These are phyloP conservation scores for Monosporascus cannonballus DNA, from an alignment of 2,329 filamentous ascomycete genomes.

Conservation along the genomic window DNA sequence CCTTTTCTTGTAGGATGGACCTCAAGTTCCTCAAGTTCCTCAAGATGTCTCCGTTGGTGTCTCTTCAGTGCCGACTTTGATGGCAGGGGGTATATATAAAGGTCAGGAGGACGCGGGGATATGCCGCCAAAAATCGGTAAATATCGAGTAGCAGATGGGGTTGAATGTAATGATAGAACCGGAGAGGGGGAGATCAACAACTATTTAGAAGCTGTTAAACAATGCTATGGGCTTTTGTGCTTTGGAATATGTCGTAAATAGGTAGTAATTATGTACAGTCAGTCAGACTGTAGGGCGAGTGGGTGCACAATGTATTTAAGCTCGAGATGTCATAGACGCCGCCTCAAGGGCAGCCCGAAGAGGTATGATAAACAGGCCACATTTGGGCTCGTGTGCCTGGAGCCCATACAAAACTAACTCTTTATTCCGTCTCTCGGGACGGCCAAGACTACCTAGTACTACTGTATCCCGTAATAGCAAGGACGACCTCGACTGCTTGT, in stretches of 20 bases:
- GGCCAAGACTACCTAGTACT: background rate
- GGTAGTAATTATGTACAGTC: background rate
- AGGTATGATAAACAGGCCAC: background rate
- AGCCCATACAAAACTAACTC: background rate
- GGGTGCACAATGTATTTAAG: background rate
- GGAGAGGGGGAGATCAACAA: background rate
- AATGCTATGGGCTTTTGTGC: background rate
- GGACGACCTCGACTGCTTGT: background rate
- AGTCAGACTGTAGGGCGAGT: background rate
- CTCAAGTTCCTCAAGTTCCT: background rate
- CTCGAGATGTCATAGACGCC: background rate
- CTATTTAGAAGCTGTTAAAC: background rate
- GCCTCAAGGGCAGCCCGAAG: background rate
- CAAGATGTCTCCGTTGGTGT: background rate
- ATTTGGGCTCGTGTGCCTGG: background rate
- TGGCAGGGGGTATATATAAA: background rate
- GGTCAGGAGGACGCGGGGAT: background rate
- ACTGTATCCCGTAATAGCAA: background rate
- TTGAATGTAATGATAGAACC: background rate
- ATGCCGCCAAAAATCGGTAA: background rate
- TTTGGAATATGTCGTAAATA: background rate
- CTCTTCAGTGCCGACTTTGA: background rate
- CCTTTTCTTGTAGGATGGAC: background rate
- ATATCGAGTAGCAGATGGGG: background rate
- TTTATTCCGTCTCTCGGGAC: background rate